Percentiles rank a stretch among this genome's conserved stretches.
These are phyloP conservation scores for Pythium myriotylum DNA, from an alignment of 352 stramenopile species.

Conservation along the genomic window DNA sequence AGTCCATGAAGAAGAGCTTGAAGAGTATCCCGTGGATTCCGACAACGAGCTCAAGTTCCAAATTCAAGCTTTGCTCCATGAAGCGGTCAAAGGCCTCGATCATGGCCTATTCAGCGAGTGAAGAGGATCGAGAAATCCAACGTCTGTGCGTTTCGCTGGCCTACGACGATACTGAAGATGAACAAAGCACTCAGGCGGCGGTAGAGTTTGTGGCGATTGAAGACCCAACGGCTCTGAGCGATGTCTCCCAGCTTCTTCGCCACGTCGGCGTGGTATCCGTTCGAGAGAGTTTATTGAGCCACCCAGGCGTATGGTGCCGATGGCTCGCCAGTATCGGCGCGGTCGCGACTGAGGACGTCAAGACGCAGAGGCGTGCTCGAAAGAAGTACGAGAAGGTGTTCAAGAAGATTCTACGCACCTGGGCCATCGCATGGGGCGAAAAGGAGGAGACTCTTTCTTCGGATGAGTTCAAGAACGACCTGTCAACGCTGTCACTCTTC, in stretches of 20 bases:
- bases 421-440: conserved; percentile 6
- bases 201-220: conserved; percentile 11
- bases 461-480: conserved; percentile 7
- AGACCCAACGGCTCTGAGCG: conserved; percentile 2
- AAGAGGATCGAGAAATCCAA: conserved; percentile 22
- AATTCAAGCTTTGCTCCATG: conserved; percentile 11
- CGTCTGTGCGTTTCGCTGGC: conserved; percentile 25
- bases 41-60: neutral
- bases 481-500: conserved; percentile 20
- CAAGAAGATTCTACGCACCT: conserved; percentile 16
- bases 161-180: conserved; percentile 30
- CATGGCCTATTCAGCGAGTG: conserved; percentile 18
- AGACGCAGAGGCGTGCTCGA: neutral
- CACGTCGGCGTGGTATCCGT: conserved; percentile 18
- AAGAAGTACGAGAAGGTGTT: conserved; percentile 32
- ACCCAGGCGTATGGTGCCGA: conserved; percentile 13
- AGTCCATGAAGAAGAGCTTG: conserved; percentile 40
- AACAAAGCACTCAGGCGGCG: neutral
- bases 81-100: conserved; percentile 30
- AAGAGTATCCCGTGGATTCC: conserved; percentile 25
- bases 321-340: conserved; percentile 14
- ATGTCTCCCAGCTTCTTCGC: conserved; percentile 8
- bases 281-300: conserved; percentile 10
- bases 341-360: neutral
- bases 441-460: neutral